These are phyloP conservation scores for Paramecium octaurelia DNA, from an alignment of 73 alveolate genomes.

Conservation along the genomic window DNA sequence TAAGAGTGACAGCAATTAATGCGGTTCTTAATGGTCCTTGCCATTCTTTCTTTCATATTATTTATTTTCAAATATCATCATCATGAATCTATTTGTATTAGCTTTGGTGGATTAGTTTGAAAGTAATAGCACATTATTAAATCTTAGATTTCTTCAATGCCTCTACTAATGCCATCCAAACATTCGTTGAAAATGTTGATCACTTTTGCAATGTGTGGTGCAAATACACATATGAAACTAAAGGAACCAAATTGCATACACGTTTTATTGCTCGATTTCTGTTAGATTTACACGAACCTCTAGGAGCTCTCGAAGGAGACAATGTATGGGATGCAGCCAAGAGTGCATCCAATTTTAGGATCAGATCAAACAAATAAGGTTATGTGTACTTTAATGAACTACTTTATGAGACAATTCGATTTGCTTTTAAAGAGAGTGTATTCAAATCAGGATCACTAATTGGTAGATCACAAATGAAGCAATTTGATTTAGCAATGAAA, in stretches of 20 bases:
- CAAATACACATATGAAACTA: background rate
- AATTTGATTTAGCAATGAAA: conserved; percentile 18
- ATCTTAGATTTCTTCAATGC: conserved; percentile 2
- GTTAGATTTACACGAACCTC: background rate
- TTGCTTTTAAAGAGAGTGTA: background rate
- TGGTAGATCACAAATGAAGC: conserved; percentile 3
- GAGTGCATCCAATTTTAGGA: conserved; percentile 35
- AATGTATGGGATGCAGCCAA: conserved; percentile 51
- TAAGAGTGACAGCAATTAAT: background rate
- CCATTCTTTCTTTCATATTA: conserved; percentile 32
- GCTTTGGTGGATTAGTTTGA: conserved; percentile 39
- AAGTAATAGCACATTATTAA: background rate
- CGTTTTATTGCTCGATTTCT: conserved; percentile 35
- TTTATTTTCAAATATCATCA: conserved; percentile 22
- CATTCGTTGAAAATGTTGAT: conserved; percentile 31
- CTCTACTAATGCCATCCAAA: background rate
- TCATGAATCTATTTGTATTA: conserved; percentile 26
- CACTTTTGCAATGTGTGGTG: conserved; percentile 53
- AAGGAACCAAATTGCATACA: conserved; percentile 14
- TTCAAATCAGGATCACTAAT: conserved; percentile 5
- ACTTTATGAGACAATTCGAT: background rate
- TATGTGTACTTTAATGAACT: conserved; percentile 20
- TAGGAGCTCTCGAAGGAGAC: conserved; percentile 27
- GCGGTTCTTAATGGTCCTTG: background rate
- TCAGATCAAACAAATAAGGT: conserved; percentile 9